Evolutionary conservation across 140 eudicot genomes (phyloP).

Genomic region (Ambrosia hybrid): DNA sequence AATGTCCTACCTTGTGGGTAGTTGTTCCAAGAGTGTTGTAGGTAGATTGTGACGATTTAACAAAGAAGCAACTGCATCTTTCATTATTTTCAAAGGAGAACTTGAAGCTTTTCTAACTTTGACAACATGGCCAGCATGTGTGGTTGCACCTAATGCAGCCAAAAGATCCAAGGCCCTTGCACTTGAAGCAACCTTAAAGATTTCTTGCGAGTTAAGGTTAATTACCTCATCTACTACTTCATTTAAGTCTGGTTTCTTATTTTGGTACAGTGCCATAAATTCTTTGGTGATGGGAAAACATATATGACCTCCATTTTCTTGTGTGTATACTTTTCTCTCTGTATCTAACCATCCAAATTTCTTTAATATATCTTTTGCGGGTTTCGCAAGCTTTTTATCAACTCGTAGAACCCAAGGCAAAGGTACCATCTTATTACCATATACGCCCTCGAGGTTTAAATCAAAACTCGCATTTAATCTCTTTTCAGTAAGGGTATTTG

Average conservation of each 20-base stretch:
- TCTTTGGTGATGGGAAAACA: conserved; percentile 72
- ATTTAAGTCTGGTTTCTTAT: conserved; percentile 22
- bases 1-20: conserved; percentile 64
- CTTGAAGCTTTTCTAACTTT: conserved; percentile 59
- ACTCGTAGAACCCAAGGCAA: conserved; percentile 58
- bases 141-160: conserved; percentile 51
- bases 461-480: conserved; percentile 29
- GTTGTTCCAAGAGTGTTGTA: conserved; percentile 57
- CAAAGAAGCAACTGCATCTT: conserved; percentile 64
- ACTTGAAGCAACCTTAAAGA: conserved; percentile 37
- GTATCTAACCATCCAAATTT: conserved; percentile 90
- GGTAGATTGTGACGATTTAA: conserved; percentile 50
- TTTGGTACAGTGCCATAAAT: conserved; percentile 48
- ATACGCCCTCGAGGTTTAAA: conserved; percentile 28
- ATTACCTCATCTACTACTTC: conserved; percentile 28
- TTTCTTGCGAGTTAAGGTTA: conserved; percentile 33
- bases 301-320: conserved; percentile 54
- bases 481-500: conserved; percentile 17
- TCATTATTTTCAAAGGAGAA: conserved; percentile 70
- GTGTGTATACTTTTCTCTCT: conserved; percentile 74
- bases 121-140: conserved; percentile 58
- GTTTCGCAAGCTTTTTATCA: conserved; percentile 70
- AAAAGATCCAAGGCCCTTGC: conserved; percentile 53
- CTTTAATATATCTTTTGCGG: conserved; percentile 72
- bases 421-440: conserved; percentile 32